A percentile compares a stretch with the other conserved stretches of the same genome.
Evolutionary conservation across 106 monocot genomes (phyloP).

Genomic region (Hemerocallis citrina): DNA sequence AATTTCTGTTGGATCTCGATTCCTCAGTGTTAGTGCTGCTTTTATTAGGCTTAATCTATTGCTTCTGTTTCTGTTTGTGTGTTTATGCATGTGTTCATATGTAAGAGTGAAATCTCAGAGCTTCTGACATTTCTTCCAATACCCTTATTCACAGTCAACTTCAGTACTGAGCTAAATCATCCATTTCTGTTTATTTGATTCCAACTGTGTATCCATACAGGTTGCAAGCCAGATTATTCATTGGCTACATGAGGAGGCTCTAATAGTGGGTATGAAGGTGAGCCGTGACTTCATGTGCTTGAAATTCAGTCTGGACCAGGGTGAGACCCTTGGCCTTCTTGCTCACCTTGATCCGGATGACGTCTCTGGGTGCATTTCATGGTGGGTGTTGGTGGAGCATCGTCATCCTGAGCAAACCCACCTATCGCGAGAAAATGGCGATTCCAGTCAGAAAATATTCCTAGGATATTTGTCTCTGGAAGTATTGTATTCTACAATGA

Average conservation of each 20-base stretch:
- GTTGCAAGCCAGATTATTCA: constrained; percentile 74
- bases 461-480: constrained; percentile 69
- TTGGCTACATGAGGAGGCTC: constrained; percentile 92
- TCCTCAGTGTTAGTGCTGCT: no score
- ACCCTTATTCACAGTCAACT: no score
- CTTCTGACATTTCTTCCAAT: no score
- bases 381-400: constrained; percentile 70
- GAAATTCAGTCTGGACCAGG: constrained; percentile 61
- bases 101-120: no score
- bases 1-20: no score
- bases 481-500: constrained; percentile 51
- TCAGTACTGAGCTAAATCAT: no score
- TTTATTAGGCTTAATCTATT: no score
- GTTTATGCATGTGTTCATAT: no score
- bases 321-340: constrained; percentile 55
- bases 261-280: constrained; percentile 58
- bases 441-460: constrained; percentile 30
- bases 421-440: constrained; percentile 8
- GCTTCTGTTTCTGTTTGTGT: no score
- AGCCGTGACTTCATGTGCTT: constrained; percentile 61
- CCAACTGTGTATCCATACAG: constrained; percentile 20
- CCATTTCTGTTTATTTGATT: background rate
- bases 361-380: constrained; percentile 61
- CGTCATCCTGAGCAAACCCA: constrained; percentile 17
- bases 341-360: constrained; percentile 69